phyloP scores from a whole-genome alignment of 2,329 filamentous ascomycete species.

The Fusarium acutatum region DNA sequence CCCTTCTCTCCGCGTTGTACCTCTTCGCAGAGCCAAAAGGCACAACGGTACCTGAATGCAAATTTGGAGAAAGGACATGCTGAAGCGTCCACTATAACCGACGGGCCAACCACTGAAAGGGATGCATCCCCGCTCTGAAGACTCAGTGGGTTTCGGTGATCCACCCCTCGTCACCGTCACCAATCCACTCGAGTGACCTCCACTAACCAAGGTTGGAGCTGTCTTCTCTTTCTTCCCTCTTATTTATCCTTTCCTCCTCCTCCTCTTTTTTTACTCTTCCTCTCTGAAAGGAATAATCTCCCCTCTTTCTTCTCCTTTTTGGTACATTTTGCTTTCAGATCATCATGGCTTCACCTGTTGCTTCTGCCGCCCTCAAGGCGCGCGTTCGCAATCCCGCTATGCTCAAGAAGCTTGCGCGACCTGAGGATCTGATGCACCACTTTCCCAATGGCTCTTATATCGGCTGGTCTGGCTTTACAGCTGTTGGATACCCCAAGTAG shows the following conservation, averaged over 20 bases:
- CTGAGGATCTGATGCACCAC: slow-evolving; percentile 80
- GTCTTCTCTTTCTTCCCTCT: slow-evolving; percentile 17
- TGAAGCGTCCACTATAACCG: slow-evolving; percentile 21
- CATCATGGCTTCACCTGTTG: slow-evolving; percentile 61
- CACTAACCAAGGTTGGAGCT: slow-evolving; percentile 26
- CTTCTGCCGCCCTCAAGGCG: slow-evolving; percentile 78
- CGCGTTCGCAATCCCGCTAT: slow-evolving; percentile 80
- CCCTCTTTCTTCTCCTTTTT: slow-evolving; percentile 28
- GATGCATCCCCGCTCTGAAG: slow-evolving; percentile 11
- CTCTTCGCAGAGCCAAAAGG: background rate
- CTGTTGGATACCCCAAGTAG: slow-evolving; percentile 85
- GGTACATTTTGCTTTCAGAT: slow-evolving; percentile 10
- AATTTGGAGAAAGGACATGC: slow-evolving; percentile 28
- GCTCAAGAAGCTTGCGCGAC: slow-evolving; percentile 80
- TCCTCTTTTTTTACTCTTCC: background rate
- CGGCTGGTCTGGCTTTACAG: slow-evolving; percentile 92
- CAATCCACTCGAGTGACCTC: background rate
- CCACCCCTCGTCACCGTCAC: slow-evolving; percentile 36
- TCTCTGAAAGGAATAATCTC: slow-evolving; percentile 26
- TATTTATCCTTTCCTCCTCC: slow-evolving; percentile 21
- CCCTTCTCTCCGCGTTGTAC: slow-evolving; percentile 2
- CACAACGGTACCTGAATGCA: slow-evolving; percentile 1
- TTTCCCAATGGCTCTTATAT: slow-evolving; percentile 89
- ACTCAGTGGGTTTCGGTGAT: slow-evolving; percentile 21
- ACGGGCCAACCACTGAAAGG: slow-evolving; percentile 5